Conservation (phyloP, 2,329 filamentous ascomycete genomes). For the Pestalotiopsis sp. region DNA sequence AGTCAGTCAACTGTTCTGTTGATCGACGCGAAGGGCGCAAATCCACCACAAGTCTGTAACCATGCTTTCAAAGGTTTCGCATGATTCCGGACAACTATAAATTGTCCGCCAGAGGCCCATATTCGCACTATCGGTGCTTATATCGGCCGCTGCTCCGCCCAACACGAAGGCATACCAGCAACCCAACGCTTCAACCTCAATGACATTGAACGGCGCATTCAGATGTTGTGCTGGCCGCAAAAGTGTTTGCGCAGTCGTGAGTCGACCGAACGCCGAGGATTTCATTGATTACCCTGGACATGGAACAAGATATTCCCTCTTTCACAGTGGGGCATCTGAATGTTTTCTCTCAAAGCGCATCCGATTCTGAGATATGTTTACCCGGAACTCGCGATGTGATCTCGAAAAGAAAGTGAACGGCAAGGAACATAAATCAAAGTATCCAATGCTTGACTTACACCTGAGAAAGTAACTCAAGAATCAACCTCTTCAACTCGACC, state of each 20-base stretch:
- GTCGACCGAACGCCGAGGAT: not conserved
- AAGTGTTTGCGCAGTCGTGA: not conserved
- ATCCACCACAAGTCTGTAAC: not conserved
- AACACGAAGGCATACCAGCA: not conserved
- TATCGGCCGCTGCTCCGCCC: not conserved
- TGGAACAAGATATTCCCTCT: not conserved
- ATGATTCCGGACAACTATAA: not conserved
- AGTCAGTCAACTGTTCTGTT: not conserved
- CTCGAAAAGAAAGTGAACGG: no score
- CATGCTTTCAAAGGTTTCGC: not conserved
- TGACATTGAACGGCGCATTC: not conserved
- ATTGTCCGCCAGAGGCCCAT: not conserved
- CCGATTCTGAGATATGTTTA: no score
- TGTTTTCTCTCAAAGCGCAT: no score
- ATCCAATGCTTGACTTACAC: not conserved
- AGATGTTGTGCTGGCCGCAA: not conserved
- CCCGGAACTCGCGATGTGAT: no score
- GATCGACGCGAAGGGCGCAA: not conserved
- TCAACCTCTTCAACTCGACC: not conserved
- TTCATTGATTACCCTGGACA: no score
- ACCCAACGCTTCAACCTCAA: not conserved
- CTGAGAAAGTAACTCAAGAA: not conserved
- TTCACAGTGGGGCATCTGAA: not conserved
- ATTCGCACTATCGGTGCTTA: not conserved
- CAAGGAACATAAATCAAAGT: not conserved